Evolutionary conservation across 768 basidiomycete species (phyloP).

Genomic region (Paxillus ammoniavirescens): DNA sequence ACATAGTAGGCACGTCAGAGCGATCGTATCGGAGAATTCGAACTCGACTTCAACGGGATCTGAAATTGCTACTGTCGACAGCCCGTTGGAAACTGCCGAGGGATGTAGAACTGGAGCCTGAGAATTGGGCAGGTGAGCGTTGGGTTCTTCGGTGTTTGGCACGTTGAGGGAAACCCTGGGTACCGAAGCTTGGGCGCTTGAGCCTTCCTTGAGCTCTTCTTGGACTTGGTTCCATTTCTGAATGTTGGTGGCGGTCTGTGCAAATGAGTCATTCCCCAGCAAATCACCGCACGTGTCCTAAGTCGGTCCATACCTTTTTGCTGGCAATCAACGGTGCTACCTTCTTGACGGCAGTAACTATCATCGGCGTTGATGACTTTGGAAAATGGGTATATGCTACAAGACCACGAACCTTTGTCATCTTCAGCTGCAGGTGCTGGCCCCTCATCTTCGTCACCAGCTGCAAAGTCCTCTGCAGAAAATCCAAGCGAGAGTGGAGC

Average conservation of each 20-base stretch:
- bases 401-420: constrained; percentile 32
- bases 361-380: constrained; percentile 6
- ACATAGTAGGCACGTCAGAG: constrained; percentile 85
- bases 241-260: constrained; percentile 84
- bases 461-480: constrained; percentile 58
- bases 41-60: constrained; percentile 59
- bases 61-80: constrained; percentile 34
- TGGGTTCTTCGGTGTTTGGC: constrained; percentile 7
- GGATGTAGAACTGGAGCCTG: constrained; percentile 11
- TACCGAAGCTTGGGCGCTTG: constrained; percentile 24
- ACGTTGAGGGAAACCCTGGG: constrained; percentile 14
- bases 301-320: constrained; percentile 61
- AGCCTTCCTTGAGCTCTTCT: constrained; percentile 68
- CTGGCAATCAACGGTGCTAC: constrained; percentile 82
- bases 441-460: constrained; percentile 40
- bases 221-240: constrained; percentile 97
- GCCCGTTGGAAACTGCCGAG: constrained; percentile 13
- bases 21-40: constrained; percentile 76
- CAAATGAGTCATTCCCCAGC: constrained; percentile 3
- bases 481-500: constrained; percentile 58
- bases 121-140: constrained; percentile 1
- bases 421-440: constrained; percentile 47
- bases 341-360: constrained; percentile 57
- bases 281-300: background rate
- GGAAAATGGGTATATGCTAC: background rate